phyloP scores from a whole-genome alignment of 441 rosid species.

The Adansonia grandidieri region DNA sequence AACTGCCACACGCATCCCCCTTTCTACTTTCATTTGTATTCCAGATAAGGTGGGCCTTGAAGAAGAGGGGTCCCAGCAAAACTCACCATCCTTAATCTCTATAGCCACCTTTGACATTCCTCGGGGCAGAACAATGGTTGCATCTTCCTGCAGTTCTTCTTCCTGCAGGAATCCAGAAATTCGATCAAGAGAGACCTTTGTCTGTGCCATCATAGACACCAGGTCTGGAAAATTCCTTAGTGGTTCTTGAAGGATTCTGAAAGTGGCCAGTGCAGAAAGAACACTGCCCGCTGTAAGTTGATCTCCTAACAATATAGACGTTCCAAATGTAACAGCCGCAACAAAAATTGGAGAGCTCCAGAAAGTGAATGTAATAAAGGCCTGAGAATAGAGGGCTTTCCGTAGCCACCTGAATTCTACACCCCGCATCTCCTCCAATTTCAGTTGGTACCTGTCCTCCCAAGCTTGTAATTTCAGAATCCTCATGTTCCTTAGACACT shows the following conservation, averaged over 20 bases:
- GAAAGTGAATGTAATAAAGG: slow-evolving; percentile 92
- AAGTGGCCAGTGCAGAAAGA: slow-evolving; percentile 97
- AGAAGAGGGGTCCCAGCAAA: slow-evolving; percentile 81
- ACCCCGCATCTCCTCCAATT: slow-evolving; percentile 85
- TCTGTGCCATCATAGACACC: slow-evolving; percentile 99
- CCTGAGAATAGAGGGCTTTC: slow-evolving; percentile 97
- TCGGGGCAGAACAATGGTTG: slow-evolving; percentile 74
- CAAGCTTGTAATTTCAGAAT: slow-evolving; percentile 96
- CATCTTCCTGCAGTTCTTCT: slow-evolving; percentile 96
- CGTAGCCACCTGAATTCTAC: slow-evolving; percentile 94
- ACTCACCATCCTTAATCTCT: slow-evolving; percentile 81
- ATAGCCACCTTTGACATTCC: slow-evolving; percentile 68
- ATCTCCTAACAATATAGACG: slow-evolving; percentile 82
- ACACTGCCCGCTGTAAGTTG: slow-evolving; percentile 98
- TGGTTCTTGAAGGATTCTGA: slow-evolving; percentile 98
- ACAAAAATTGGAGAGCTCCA: slow-evolving; percentile 99
- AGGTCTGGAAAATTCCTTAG: slow-evolving; percentile 98
- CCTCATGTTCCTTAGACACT: slow-evolving; percentile 98
- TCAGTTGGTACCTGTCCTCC: slow-evolving; percentile 89
- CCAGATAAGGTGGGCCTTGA: slow-evolving; percentile 74
- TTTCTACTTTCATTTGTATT: slow-evolving; percentile 79
- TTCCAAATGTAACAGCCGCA: slow-evolving; percentile 90
- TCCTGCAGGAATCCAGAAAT: slow-evolving; percentile 95
- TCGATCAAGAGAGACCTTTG: slow-evolving; percentile 98
- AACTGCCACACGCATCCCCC: slow-evolving; percentile 98